Evolutionary conservation across 2,329 filamentous ascomycete species (phyloP).

Genomic region (Cercospora janseana): DNA sequence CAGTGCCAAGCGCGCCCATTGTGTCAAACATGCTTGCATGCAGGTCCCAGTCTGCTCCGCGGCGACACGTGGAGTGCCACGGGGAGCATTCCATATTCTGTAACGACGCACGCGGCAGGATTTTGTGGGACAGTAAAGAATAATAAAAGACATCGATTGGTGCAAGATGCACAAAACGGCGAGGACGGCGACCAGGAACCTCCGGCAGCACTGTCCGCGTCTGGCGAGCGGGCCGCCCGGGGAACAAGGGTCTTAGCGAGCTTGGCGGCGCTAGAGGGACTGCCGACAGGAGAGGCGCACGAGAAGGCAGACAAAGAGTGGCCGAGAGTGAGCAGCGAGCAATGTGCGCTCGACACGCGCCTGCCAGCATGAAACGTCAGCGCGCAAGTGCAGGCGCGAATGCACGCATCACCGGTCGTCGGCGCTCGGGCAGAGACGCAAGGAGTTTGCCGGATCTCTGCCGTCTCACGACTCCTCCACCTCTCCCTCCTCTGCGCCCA

Average conservation of each 20-base stretch:
- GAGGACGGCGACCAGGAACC: too few relatives aligned
- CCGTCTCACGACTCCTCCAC: not conserved
- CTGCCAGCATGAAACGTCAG: not conserved
- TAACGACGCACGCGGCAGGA: not conserved
- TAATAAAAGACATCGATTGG: not conserved
- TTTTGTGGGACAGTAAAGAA: not conserved
- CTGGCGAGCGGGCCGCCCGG: not conserved
- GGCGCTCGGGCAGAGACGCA: not conserved
- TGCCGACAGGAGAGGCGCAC: not conserved
- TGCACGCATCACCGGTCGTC: not conserved
- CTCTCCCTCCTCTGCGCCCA: not conserved
- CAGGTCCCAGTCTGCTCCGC: not conserved
- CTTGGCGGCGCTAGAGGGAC: not conserved
- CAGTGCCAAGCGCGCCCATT: not conserved
- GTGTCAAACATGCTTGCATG: constrained; percentile 7
- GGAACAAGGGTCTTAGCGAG: not conserved
- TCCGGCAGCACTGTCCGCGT: not conserved
- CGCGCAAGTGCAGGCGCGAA: constrained; percentile 4
- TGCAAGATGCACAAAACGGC: too few relatives aligned
- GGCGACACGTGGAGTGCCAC: not conserved
- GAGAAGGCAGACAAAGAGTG: not conserved
- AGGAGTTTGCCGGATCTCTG: not conserved
- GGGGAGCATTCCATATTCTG: not conserved
- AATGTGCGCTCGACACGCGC: not conserved
- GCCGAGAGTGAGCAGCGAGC: not conserved